phyloP scores from a whole-genome alignment of 2,329 filamentous ascomycete genomes.

The Aspergillus sp. region DNA sequence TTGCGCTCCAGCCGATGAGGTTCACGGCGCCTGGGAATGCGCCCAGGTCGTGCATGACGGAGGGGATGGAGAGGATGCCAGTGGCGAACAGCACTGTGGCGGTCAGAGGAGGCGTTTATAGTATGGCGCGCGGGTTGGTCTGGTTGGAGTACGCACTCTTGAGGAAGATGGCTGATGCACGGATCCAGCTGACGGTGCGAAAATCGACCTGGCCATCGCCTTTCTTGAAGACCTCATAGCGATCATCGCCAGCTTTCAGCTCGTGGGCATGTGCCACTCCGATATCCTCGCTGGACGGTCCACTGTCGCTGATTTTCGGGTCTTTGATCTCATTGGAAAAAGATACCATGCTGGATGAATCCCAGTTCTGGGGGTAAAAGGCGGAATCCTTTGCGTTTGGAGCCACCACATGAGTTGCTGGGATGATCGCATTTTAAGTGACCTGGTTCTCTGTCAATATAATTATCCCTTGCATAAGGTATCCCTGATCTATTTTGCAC shows the following conservation, averaged over 20 bases:
- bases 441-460: too few species aligned
- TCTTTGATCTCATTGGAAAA: constrained; percentile 6
- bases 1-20: constrained; percentile 16
- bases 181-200: constrained; percentile 53
- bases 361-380: too few species aligned
- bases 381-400: background rate
- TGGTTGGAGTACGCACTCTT: constrained; percentile 34
- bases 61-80: constrained; percentile 19
- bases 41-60: constrained; percentile 17
- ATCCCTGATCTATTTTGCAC: too few species aligned
- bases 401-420: background rate
- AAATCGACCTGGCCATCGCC: constrained; percentile 51
- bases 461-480: too few species aligned
- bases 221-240: constrained; percentile 50
- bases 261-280: constrained; percentile 23
- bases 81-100: constrained; percentile 26
- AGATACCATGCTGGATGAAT: background rate
- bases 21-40: constrained; percentile 16
- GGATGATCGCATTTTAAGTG: too few species aligned
- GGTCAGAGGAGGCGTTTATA: background rate
- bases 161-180: constrained; percentile 52
- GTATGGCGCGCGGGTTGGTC: too few species aligned
- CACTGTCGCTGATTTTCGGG: constrained; percentile 6
- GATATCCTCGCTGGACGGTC: constrained; percentile 17
- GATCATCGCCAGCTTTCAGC: constrained; percentile 17